Evolutionary conservation across 495 filamentous ascomycete species (phyloP).

Genomic region (Aspergillus saccharolyticus): DNA sequence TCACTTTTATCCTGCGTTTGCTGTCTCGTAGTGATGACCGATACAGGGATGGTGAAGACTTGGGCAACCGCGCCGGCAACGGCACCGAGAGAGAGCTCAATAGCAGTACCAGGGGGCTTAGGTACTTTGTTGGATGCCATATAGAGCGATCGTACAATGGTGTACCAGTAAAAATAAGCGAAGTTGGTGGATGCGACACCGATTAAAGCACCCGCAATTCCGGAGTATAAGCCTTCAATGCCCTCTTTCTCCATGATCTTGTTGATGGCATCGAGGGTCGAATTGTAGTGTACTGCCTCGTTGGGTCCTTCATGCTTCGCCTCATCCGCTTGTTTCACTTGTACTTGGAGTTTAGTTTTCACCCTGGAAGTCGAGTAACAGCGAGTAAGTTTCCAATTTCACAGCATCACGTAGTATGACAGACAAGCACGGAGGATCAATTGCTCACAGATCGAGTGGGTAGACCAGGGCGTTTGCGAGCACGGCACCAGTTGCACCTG

Average conservation of each 20-base stretch:
- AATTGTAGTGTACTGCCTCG: conserved; percentile 68
- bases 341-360: conserved; percentile 95
- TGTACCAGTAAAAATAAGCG: conserved; percentile 99
- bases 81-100: conserved; percentile 84
- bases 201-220: conserved; percentile 77
- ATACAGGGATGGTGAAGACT: conserved; percentile 92
- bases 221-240: conserved; percentile 76
- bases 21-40: conserved; percentile 91
- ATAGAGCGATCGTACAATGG: conserved; percentile 78
- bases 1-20: conserved; percentile 85
- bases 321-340: conserved; percentile 60
- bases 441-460: conserved; percentile 86
- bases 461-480: conserved; percentile 96
- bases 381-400: background rate
- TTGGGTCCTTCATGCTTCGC: conserved; percentile 27
- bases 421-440: background rate
- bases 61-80: conserved; percentile 88
- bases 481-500: conserved; percentile 89
- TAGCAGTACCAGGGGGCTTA: conserved; percentile 69
- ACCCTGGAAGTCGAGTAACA: conserved; percentile 50
- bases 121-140: conserved; percentile 58
- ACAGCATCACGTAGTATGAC: background rate
- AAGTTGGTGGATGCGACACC: conserved; percentile 98
- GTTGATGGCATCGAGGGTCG: conserved; percentile 78
- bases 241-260: conserved; percentile 86